A percentile compares a stretch with the other conserved stretches of the same genome.
These are phyloP conservation scores for Pterocarpus macrocarpus DNA, from an alignment of 306 rosid genomes.

Conservation along the genomic window DNA sequence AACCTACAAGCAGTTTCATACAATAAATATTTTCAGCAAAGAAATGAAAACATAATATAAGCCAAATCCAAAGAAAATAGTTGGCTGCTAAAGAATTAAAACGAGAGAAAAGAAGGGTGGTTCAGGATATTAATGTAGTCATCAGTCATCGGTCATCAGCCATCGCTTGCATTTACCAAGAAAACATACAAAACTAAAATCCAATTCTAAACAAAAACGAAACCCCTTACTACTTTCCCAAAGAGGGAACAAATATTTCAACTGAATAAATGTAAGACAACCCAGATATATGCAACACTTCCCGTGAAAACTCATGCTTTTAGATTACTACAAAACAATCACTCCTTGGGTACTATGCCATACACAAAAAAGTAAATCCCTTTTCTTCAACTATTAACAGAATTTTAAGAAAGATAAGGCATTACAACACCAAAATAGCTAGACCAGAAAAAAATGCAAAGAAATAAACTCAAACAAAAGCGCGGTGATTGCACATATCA, in stretches of 20 bases:
- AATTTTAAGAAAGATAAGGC: not conserved
- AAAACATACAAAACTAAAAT: not conserved
- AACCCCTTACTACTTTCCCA: not conserved
- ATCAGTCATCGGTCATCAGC: no score
- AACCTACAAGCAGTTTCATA: conserved; percentile 60
- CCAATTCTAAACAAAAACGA: not conserved
- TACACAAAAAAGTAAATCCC: not conserved
- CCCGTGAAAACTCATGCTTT: not conserved
- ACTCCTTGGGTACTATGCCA: not conserved
- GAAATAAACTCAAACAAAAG: not conserved
- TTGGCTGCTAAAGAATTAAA: not conserved
- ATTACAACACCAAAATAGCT: not conserved
- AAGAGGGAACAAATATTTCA: not conserved
- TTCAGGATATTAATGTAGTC: not conserved
- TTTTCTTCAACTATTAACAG: not conserved
- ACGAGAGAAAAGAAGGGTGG: not conserved
- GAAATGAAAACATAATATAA: not conserved
- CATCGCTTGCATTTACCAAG: not conserved
- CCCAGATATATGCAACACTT: not conserved
- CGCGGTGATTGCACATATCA: not conserved
- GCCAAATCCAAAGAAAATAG: not conserved
- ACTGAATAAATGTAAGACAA: not conserved
- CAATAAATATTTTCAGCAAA: not conserved
- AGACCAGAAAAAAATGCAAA: not conserved
- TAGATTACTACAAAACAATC: not conserved